These are phyloP conservation scores for Nemania bipapillata DNA, from an alignment of 2,329 filamentous ascomycete genomes.

Conservation along the genomic window DNA sequence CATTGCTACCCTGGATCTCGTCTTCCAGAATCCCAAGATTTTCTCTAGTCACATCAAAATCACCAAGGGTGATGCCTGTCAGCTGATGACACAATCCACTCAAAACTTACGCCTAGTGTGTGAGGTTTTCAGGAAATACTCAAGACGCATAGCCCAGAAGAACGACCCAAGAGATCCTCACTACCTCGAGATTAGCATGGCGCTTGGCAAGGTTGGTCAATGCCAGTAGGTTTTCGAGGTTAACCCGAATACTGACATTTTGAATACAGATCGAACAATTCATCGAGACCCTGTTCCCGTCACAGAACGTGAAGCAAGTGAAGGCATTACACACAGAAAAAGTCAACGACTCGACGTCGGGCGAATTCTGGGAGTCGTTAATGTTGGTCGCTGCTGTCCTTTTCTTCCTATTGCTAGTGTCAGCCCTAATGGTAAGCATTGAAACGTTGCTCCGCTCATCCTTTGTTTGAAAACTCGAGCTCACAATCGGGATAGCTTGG, in stretches of 20 bases:
- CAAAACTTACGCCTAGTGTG: constrained; percentile 87
- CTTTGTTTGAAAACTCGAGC: constrained; percentile 1
- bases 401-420: constrained; percentile 75
- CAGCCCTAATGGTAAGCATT: constrained; percentile 78
- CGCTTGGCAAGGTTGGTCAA: constrained; percentile 78
- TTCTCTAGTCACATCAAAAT: constrained; percentile 94
- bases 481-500: constrained; percentile 68
- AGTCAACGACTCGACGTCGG: constrained; percentile 55
- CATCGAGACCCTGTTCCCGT: constrained; percentile 91
- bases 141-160: constrained; percentile 86
- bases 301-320: constrained; percentile 75
- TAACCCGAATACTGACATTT: constrained; percentile 24
- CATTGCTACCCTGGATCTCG: constrained; percentile 89
- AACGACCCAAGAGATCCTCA: constrained; percentile 94
- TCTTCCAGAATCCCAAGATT: constrained; percentile 89
- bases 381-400: constrained; percentile 75
- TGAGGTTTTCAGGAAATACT: constrained; percentile 81
- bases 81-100: constrained; percentile 90
- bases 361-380: constrained; percentile 68
- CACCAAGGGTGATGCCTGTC: constrained; percentile 91
- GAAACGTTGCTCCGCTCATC: not conserved
- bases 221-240: not conserved
- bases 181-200: constrained; percentile 89
- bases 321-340: constrained; percentile 57
- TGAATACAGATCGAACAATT: constrained; percentile 83